Base-by-base conservation (phyloP, 78 protist genomes). In the Dictyostelium purpureum region DNA sequence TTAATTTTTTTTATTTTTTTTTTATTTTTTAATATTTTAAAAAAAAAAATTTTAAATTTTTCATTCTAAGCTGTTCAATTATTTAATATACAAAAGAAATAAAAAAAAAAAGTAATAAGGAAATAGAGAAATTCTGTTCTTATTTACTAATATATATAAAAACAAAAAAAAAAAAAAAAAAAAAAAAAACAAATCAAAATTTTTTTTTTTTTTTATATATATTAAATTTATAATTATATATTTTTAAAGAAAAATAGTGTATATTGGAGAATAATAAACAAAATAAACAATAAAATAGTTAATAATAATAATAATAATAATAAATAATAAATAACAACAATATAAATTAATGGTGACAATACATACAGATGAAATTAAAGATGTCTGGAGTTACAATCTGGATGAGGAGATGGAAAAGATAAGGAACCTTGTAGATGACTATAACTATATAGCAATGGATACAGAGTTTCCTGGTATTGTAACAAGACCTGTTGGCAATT, bases 381-480 rank as follows among this genome's bases (percentile, higher is more conserved):
- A 98, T 40, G 98, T 98, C 18, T 98, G 99, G 99, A 93, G 79
- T 21, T 67, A 79, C 31, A 97, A 96, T 59, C 92, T 98, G 0
- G 97, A 88, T 14, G 90, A 77, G 21, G 99, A 96, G 73, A 95
- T 98, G 89, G 95, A 19, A 35, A 35, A 16, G 35, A 97, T 98
- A 31, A 90, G 96, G 43, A 92, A 92, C 19, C 37, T 97, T 16
- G 93, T 98, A 21, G 85, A 89, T 24, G 76, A 96, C 35, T 97
- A 96, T 76, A 98, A 98, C 31, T 97, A 78, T 79, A 87, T 98
- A 33, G 97, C 99, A 21, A 98, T 98, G 98, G 99, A 98, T 91
- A 98, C 99, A 26, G 99, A 98, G 73, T 98, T 98, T 70, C 99
- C 99, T 6, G 99, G 99, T 14, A 94, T 96, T 35, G 98, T 97